Percentiles rank a stretch among this genome's conserved stretches.
These are phyloP conservation scores for Aspergillus floridensis DNA, from an alignment of 2,329 filamentous ascomycete species.

Conservation along the genomic window DNA sequence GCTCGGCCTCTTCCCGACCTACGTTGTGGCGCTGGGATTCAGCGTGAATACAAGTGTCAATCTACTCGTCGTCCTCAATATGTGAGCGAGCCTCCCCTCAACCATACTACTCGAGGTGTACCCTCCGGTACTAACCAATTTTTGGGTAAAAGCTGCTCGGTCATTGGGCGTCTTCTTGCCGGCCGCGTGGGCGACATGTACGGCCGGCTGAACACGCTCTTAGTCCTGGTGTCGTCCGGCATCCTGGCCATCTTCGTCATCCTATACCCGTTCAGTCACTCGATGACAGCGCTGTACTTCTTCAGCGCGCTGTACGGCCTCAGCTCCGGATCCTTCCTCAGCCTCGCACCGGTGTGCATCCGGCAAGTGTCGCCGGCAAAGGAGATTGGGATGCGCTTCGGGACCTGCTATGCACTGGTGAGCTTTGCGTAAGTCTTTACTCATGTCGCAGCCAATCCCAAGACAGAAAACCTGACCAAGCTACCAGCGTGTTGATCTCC, in stretches of 20 bases:
- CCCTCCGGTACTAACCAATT: background rate
- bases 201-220: constrained; percentile 49
- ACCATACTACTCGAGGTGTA: too few species aligned
- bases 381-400: constrained; percentile 49
- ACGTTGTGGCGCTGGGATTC: constrained; percentile 30
- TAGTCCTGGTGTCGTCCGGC: constrained; percentile 35
- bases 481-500: constrained; percentile 42
- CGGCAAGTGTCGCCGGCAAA: constrained; percentile 49
- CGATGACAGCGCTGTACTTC: constrained; percentile 39
- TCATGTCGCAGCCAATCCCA: too few species aligned
- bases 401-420: constrained; percentile 50
- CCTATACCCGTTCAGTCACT: constrained; percentile 31
- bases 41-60: constrained; percentile 29
- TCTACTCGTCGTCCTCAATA: constrained; percentile 40
- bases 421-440: constrained; percentile 41
- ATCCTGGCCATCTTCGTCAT: constrained; percentile 43
- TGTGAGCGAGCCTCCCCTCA: constrained; percentile 18
- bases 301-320: constrained; percentile 49
- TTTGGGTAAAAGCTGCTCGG: constrained; percentile 32
- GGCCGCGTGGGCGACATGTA: constrained; percentile 46
- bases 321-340: constrained; percentile 49
- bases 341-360: constrained; percentile 47
- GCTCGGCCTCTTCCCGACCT: constrained; percentile 30
- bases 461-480: too few species aligned
- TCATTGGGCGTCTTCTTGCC: constrained; percentile 45